Evolutionary conservation across 768 basidiomycete genomes (phyloP).

Genomic region (Tricholoma sp.): DNA sequence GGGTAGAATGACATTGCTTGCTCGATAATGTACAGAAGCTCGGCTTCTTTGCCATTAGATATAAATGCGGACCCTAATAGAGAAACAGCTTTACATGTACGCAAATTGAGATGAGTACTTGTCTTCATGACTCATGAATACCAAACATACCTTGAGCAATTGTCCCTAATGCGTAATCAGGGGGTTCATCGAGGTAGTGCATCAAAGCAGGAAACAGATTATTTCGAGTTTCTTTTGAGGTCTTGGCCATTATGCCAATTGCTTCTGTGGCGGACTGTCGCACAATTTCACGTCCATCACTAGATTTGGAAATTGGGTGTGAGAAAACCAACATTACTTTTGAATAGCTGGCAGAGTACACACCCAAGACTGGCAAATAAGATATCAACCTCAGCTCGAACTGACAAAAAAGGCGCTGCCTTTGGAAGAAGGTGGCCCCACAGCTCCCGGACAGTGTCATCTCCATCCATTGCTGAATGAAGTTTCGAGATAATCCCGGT

Average conservation of each 20-base stretch:
- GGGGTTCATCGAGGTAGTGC: constrained; percentile 9
- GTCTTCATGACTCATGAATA: not conserved
- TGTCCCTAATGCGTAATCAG: constrained; percentile 2
- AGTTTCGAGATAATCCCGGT: constrained; percentile 10
- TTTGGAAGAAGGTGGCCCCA: constrained; percentile 15
- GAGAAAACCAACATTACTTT: not conserved
- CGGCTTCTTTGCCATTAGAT: constrained; percentile 10
- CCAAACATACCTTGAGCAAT: constrained; percentile 11
- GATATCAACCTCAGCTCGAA: constrained; percentile 12
- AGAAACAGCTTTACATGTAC: constrained; percentile 10
- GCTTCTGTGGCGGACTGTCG: constrained; percentile 11
- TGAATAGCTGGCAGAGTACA: not conserved
- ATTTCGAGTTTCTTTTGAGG: constrained; percentile 11
- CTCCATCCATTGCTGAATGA: constrained; percentile 6
- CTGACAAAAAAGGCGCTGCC: constrained; percentile 12
- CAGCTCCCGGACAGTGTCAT: constrained; percentile 12
- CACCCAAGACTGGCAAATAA: constrained; percentile 11
- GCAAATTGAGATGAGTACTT: not conserved
- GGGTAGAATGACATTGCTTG: not conserved
- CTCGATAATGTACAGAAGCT: constrained; percentile 11
- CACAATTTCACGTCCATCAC: constrained; percentile 5
- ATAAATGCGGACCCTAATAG: constrained; percentile 13
- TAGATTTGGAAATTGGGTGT: not conserved
- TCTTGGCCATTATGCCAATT: constrained; percentile 12
- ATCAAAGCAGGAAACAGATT: constrained; percentile 12